Conservation (phyloP, 2,329 filamentous ascomycete genomes). For the Stemphylium vesicarium region DNA sequence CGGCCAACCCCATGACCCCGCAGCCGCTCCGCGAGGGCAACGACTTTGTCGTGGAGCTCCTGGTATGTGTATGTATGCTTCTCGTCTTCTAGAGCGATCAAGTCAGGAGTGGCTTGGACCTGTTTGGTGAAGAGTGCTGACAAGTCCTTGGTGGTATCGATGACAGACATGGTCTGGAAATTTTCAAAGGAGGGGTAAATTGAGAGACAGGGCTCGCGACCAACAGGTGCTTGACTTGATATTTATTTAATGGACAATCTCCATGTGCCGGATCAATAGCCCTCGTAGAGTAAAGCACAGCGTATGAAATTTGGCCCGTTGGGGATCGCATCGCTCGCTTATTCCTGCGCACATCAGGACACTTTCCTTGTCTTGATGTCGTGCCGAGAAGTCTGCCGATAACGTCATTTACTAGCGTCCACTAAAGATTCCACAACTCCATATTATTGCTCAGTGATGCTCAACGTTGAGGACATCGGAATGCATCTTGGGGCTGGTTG, state of each 20-base stretch:
- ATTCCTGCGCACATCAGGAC: slow-evolving; percentile 13
- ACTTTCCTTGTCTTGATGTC: slow-evolving; percentile 14
- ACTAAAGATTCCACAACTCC: slow-evolving; percentile 11
- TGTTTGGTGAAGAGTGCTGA: slow-evolving; percentile 74
- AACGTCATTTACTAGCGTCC: slow-evolving; percentile 24
- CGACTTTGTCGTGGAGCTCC: slow-evolving; percentile 72
- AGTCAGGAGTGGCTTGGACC: slow-evolving; percentile 70
- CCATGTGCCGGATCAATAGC: slow-evolving; percentile 22
- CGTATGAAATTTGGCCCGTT: slow-evolving; percentile 28
- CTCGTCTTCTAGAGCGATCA: slow-evolving; percentile 75
- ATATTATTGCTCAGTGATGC: slow-evolving; percentile 26
- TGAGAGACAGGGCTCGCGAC: slow-evolving; percentile 2
- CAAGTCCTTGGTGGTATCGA: slow-evolving; percentile 75
- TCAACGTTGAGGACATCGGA: slow-evolving; percentile 9
- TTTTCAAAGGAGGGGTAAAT: slow-evolving; percentile 12
- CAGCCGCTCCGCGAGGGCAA: slow-evolving; percentile 68
- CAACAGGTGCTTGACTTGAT: slow-evolving; percentile 24
- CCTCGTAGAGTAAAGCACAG: slow-evolving; percentile 22
- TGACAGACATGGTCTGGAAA: slow-evolving; percentile 61
- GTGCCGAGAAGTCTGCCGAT: slow-evolving; percentile 24
- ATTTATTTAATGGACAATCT: slow-evolving; percentile 22
- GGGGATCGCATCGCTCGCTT: slow-evolving; percentile 19
- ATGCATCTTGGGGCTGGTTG: slow-evolving; percentile 7
- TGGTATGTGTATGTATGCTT: slow-evolving; percentile 71
- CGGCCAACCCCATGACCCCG: slow-evolving; percentile 72